These are phyloP conservation scores for Xylaria venustula DNA, from an alignment of 495 filamentous ascomycete species.

Conservation along the genomic window DNA sequence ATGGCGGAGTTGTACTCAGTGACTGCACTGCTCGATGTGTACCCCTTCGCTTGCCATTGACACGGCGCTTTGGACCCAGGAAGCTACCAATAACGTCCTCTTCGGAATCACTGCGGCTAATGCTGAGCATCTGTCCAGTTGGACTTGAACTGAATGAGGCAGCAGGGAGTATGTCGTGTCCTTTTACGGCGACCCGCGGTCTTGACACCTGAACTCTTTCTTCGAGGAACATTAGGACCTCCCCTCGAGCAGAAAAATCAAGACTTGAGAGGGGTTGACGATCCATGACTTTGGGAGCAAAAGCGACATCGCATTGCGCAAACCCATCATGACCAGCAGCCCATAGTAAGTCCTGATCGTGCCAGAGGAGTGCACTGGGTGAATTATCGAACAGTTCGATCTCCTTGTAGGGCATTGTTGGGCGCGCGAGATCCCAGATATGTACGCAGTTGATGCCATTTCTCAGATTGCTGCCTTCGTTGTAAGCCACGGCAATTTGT, in stretches of 20 bases:
- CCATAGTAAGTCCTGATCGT: slow-evolving; percentile 87
- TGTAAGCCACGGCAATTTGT: slow-evolving; percentile 53
- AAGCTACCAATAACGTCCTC: slow-evolving; percentile 63
- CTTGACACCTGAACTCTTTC: slow-evolving; percentile 41
- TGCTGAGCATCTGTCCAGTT: slow-evolving; percentile 43
- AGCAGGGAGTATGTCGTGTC: slow-evolving; percentile 26
- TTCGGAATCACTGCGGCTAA: slow-evolving; percentile 66
- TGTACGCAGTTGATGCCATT: slow-evolving; percentile 71
- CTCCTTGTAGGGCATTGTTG: slow-evolving; percentile 82
- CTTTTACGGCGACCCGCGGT: slow-evolving; percentile 31
- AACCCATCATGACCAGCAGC: slow-evolving; percentile 86
- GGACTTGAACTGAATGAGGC: slow-evolving; percentile 45
- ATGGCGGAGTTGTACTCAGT: slow-evolving; percentile 61
- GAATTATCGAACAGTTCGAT: slow-evolving; percentile 70
- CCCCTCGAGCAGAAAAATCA: slow-evolving; percentile 59
- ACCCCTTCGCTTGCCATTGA: slow-evolving; percentile 34
- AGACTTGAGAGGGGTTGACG: slow-evolving; percentile 63
- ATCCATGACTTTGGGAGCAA: slow-evolving; percentile 75
- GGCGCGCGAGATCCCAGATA: slow-evolving; percentile 88
- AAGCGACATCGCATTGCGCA: slow-evolving; percentile 83
- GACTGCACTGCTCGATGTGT: slow-evolving; percentile 35
- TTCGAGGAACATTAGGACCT: slow-evolving; percentile 57
- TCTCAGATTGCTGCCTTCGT: slow-evolving; percentile 43
- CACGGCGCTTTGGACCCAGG: slow-evolving; percentile 48
- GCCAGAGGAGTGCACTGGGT: slow-evolving; percentile 83